Conservation (phyloP, 768 basidiomycete genomes). For the Lentinula sp. region DNA sequence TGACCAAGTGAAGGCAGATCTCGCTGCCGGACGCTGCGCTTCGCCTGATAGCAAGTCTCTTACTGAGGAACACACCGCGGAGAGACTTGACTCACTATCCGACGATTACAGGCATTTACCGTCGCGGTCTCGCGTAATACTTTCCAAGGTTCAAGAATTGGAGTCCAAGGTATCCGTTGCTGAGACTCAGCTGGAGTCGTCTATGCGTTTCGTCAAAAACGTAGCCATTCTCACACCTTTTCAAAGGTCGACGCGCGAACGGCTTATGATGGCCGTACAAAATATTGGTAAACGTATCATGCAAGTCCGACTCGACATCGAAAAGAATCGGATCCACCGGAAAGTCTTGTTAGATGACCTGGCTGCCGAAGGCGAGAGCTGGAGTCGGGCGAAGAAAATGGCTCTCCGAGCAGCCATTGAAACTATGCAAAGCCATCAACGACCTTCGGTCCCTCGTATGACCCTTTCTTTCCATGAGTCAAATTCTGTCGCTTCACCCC, state of each 20-base stretch:
- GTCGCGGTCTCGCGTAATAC: slow-evolving; percentile 53
- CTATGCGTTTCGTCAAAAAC: slow-evolving; percentile 73
- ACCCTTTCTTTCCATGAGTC: slow-evolving; percentile 28
- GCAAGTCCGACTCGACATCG: slow-evolving; percentile 64
- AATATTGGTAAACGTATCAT: slow-evolving; percentile 59
- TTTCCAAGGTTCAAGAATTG: slow-evolving; percentile 58
- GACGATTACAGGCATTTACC: slow-evolving; percentile 25
- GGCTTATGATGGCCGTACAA: slow-evolving; percentile 57
- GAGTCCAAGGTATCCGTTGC: slow-evolving; percentile 48
- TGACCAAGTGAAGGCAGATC: slow-evolving; percentile 79
- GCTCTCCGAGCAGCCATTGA: slow-evolving; percentile 71
- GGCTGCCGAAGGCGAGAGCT: slow-evolving; percentile 60
- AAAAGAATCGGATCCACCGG: slow-evolving; percentile 69
- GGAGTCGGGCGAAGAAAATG: slow-evolving; percentile 59
- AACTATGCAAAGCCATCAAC: slow-evolving; percentile 43
- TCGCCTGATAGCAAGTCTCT: slow-evolving; percentile 17
- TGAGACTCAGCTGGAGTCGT: slow-evolving; percentile 56
- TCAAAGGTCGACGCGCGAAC: slow-evolving; percentile 75
- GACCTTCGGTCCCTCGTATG: slow-evolving; percentile 26
- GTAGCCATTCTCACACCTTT: slow-evolving; percentile 85
- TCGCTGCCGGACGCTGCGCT: slow-evolving; percentile 48
- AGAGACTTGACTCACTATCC: neutral
- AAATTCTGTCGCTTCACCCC: slow-evolving; percentile 9
- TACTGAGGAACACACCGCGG: neutral
- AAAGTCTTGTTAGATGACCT: slow-evolving; percentile 72